These are phyloP conservation scores for Oidium heveae DNA, from an alignment of 2,329 filamentous ascomycete genomes.

Conservation along the genomic window DNA sequence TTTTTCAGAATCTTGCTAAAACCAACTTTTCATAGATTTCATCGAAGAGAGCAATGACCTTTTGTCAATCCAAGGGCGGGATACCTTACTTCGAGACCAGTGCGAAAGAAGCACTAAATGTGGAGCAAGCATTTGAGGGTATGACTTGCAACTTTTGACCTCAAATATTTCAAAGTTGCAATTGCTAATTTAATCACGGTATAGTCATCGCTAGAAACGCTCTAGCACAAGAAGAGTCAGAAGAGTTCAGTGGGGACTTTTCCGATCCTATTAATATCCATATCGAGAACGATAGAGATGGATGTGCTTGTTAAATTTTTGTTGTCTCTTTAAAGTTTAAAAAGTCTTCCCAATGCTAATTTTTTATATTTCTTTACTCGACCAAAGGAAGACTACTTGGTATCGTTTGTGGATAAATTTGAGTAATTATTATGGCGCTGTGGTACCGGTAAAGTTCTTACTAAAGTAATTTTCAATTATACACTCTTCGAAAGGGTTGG, in stretches of 20 bases:
- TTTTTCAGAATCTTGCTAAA: constrained; percentile 6
- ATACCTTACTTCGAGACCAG: constrained; percentile 99
- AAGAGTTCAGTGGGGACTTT: constrained; percentile 94
- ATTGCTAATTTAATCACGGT: constrained; percentile 1
- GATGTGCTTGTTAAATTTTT: constrained; percentile 54
- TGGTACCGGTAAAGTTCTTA: no score
- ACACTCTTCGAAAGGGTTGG: no score
- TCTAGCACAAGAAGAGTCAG: constrained; percentile 85
- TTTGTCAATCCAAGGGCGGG: constrained; percentile 89
- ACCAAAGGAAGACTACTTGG: no score
- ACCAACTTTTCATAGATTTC: constrained; percentile 36
- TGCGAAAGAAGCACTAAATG: constrained; percentile 95
- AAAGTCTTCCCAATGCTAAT: no score
- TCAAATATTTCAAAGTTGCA: not conserved
- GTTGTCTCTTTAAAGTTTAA: no score
- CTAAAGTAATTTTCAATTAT: no score
- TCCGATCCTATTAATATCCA: constrained; percentile 96
- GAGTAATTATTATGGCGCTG: no score
- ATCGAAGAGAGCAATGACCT: constrained; percentile 85
- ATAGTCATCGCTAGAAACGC: constrained; percentile 89
- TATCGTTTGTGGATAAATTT: no score
- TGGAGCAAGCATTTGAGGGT: constrained; percentile 63
- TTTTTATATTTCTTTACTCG: no score
- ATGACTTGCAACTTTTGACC: constrained; percentile 1
- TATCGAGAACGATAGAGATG: constrained; percentile 77